phyloP scores from a whole-genome alignment of 139 green algal species.

The Picochlorum sp. region DNA sequence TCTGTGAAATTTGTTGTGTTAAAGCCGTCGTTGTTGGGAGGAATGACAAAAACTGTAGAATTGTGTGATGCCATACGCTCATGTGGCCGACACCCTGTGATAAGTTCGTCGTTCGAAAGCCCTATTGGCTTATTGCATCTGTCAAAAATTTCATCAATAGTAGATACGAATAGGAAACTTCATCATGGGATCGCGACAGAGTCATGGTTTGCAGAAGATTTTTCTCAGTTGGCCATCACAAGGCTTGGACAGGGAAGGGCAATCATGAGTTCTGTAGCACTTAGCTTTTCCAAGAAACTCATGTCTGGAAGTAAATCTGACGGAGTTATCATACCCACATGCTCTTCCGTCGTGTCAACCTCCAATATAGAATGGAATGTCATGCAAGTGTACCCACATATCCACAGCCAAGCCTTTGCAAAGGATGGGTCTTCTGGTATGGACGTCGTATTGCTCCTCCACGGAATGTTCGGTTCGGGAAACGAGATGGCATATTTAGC shows the following conservation, averaged over 20 bases:
- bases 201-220: slow-evolving; percentile 5
- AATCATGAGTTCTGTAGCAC: too few species aligned
- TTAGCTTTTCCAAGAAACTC: too few species aligned
- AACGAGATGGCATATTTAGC: slow-evolving; percentile 29
- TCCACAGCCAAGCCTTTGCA: background rate
- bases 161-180: slow-evolving; percentile 20
- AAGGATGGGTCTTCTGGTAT: background rate
- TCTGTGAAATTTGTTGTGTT: slow-evolving; percentile 58
- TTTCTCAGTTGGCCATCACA: background rate
- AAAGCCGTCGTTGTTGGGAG: slow-evolving; percentile 69
- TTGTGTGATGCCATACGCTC: slow-evolving; percentile 6
- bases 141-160: slow-evolving; percentile 45
- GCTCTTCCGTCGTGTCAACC: too few species aligned
- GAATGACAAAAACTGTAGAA: slow-evolving; percentile 40
- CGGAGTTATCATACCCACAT: too few species aligned
- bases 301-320: too few species aligned
- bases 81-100: slow-evolving; percentile 40
- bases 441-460: slow-evolving; percentile 61
- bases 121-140: slow-evolving; percentile 49
- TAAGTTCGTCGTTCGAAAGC: slow-evolving; percentile 78
- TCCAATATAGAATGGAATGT: background rate
- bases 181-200: slow-evolving; percentile 4
- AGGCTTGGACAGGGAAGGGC: background rate
- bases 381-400: too few species aligned
- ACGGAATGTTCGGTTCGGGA: slow-evolving; percentile 71